Percentiles rank a stretch among this genome's conserved stretches.
Conservation (phyloP, 2,329 filamentous ascomycete genomes). For the Pyricularia sp. region DNA sequence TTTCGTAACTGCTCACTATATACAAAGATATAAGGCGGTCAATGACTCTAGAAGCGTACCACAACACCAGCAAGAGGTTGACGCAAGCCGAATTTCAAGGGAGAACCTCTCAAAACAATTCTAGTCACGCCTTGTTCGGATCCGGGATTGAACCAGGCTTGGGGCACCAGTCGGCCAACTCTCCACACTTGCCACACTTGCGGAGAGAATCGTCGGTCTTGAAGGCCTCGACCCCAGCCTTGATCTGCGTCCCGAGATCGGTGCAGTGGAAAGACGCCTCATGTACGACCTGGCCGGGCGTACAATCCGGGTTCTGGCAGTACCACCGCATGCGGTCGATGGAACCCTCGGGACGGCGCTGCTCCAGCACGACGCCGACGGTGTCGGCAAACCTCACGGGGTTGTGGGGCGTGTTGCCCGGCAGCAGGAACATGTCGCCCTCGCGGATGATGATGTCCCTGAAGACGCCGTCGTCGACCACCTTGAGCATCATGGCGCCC, state of each 20-base stretch:
- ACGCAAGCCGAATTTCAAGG: not conserved
- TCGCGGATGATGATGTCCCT: conserved; percentile 81
- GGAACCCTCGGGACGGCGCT: conserved; percentile 54
- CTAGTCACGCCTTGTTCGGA: conserved; percentile 35
- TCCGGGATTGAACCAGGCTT: conserved; percentile 44
- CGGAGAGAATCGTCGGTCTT: conserved; percentile 52
- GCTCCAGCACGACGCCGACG: conserved; percentile 82
- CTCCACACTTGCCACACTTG: conserved; percentile 65
- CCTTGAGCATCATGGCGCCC: conserved; percentile 86
- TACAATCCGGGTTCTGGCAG: conserved; percentile 48
- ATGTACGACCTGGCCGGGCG: conserved; percentile 50
- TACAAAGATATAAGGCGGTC: not conserved
- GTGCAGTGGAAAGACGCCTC: conserved; percentile 81
- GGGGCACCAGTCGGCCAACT: conserved; percentile 45
- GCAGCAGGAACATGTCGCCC: conserved; percentile 87
- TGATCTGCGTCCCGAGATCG: conserved; percentile 88
- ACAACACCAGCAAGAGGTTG: not conserved
- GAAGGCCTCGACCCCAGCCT: conserved; percentile 76
- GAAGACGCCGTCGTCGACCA: conserved; percentile 62
- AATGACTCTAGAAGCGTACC: not conserved
- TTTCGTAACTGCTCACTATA: not conserved
- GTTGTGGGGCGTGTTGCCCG: conserved; percentile 89
- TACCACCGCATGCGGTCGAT: conserved; percentile 72
- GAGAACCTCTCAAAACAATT: not conserved
- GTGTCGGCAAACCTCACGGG: conserved; percentile 86